Evolutionary conservation across 2,329 filamentous ascomycete genomes (phyloP).

Genomic region (Pseudogymnoascus sp.): DNA sequence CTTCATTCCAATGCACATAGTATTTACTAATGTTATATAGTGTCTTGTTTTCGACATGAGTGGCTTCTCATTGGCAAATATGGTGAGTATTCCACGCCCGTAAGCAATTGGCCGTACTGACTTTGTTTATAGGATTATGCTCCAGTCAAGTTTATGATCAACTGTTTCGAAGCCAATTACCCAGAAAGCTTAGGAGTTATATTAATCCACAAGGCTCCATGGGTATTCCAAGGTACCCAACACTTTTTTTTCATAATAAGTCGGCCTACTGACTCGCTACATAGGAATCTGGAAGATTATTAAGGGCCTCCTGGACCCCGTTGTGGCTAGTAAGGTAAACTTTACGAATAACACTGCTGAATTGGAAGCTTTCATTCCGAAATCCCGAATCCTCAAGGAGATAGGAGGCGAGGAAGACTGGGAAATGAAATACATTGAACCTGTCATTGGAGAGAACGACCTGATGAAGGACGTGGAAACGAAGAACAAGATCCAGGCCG

Average conservation of each 20-base stretch:
- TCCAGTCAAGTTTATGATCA: slow-evolving; percentile 98
- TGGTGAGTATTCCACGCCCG: slow-evolving; percentile 46
- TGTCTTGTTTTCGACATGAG: slow-evolving; percentile 96
- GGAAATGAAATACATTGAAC: slow-evolving; percentile 75
- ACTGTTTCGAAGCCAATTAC: slow-evolving; percentile 98
- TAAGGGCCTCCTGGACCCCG: slow-evolving; percentile 90
- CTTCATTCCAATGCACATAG: neutral
- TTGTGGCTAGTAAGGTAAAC: slow-evolving; percentile 87
- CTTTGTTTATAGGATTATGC: slow-evolving; percentile 61
- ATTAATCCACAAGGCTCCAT: slow-evolving; percentile 90
- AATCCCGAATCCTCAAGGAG: slow-evolving; percentile 65
- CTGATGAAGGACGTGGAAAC: slow-evolving; percentile 58
- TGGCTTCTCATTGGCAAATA: slow-evolving; percentile 85
- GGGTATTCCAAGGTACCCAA: slow-evolving; percentile 78
- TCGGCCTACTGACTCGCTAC: neutral
- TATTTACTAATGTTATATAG: slow-evolving; percentile 35
- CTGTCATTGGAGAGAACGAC: slow-evolving; percentile 65
- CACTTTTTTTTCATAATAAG: too few relatives aligned
- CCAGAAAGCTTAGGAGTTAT: slow-evolving; percentile 85
- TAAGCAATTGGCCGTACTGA: slow-evolving; percentile 11
- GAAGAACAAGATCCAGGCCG: slow-evolving; percentile 52
- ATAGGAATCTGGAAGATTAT: slow-evolving; percentile 93
- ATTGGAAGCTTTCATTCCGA: slow-evolving; percentile 65
- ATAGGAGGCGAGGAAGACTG: slow-evolving; percentile 81
- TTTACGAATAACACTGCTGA: slow-evolving; percentile 80